Base-by-base conservation (phyloP, 805 yeast species). In the Barnettozyma californica region DNA sequence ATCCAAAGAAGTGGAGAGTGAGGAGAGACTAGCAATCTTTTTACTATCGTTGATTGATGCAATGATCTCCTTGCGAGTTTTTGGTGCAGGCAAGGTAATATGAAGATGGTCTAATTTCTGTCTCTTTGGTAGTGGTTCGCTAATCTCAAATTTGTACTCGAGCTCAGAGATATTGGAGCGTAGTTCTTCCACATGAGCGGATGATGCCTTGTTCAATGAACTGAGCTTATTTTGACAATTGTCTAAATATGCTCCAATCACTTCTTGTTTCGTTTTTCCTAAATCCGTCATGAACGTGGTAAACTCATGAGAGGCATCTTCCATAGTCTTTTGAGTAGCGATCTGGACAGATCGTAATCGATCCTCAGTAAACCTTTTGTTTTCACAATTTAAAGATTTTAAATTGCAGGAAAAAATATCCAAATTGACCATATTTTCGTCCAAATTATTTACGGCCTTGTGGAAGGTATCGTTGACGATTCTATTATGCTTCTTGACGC, bases 111-210 rank as follows among this genome's bases (percentile, higher is more conserved):
- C 39, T 6, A 58, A 9, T 43, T 59, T 57, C 35, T 54, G 59
- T 44, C 56, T 58, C 41, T 55, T 55, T 21, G 60, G 60, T 3
- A 46, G 26, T 18, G 44, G 38, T 16, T 47, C 56, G 1, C n/a
- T 6, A 2, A 52, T 54, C 26, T 56, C 59, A 18, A 41, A 29
- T 2, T 18, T 19, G 27, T 52, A 52, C 10, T 23, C 38, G 9
- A 44, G 13, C 8, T 43, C 26, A 1, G 25, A 10, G 1, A 58
- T 42, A 1, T 49, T 36, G 4, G 52, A 21, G 1, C 47, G 46
- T 14, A 48, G 34, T 1, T 36, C 18, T 3, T 51, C 41, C 5
- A 60, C 33, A 11, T 44, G 41, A 1, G 19, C 5, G 9, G 25
- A 41, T 7, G 48, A 46, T 38, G 33, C 25, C 34, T 21, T 10